phyloP scores from a whole-genome alignment of 2,329 filamentous ascomycete species.

The Penicillium sp. region DNA sequence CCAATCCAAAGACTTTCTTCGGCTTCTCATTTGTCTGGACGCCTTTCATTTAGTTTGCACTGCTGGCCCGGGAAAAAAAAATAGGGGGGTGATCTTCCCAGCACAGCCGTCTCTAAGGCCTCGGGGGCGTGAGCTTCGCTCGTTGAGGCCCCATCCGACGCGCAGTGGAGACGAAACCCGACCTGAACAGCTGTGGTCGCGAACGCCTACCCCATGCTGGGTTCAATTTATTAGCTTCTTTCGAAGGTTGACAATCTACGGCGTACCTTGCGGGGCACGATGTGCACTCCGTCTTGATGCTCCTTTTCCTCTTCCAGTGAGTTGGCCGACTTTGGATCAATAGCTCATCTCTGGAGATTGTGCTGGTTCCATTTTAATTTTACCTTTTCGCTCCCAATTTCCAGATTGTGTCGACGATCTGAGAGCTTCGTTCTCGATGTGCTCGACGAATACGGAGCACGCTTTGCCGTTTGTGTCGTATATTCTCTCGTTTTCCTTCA shows the following conservation, averaged over 20 bases:
- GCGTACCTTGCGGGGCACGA: no score
- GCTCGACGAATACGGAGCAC: no score
- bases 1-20: background rate
- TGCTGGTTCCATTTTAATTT: slow-evolving; percentile 1
- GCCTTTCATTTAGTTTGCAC: background rate
- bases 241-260: no score
- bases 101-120: background rate
- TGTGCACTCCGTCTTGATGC: background rate
- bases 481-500: background rate
- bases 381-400: background rate
- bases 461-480: background rate
- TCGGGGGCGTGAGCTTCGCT: slow-evolving; percentile 8
- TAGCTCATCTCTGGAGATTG: slow-evolving; percentile 4
- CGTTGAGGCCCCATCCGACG: background rate
- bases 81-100: slow-evolving; percentile 8
- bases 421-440: no score
- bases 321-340: background rate
- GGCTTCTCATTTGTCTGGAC: slow-evolving; percentile 1
- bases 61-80: background rate
- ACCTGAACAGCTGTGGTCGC: slow-evolving; percentile 9
- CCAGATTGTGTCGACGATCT: no score
- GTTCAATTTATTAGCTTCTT: background rate
- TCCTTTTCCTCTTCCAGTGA: slow-evolving; percentile 9
- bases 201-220: slow-evolving; percentile 22
- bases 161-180: slow-evolving; percentile 17